Base-by-base conservation (phyloP, 768 basidiomycete species). In the Boletellus ananiceps region DNA sequence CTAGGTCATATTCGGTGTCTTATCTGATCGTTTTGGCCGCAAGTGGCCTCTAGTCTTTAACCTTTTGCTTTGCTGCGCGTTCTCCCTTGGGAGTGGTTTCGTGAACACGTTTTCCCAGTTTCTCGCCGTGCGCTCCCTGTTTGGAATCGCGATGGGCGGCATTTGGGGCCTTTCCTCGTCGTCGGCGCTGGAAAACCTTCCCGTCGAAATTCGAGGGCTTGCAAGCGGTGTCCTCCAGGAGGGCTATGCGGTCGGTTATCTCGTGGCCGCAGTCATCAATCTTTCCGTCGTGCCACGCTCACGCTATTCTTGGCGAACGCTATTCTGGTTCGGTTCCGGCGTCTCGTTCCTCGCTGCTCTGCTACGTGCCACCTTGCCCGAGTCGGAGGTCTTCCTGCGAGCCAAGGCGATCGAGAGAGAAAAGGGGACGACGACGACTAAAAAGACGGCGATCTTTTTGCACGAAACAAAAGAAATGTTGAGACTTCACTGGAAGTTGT, bases 21-120 rank as follows among this genome's bases (percentile, higher is more conserved):
- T 86, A n/a, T 88, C 87, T 1, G 94, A 96, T 65, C 81, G 94
- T 4, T 95, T 75, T 64, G 94, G 94, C 4, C 80, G 94, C 25
- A 95, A 94, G 75, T 98, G 93, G 93, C 93, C 93, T 4, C 74
- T 94, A 5, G 81, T 95, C 25, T 55, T 59, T 55, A 93, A 93
- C 64, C 74, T 94, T 18, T 39, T 91, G 21, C 62, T 93, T 40
- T 79, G 91, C 52, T 74, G 79, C 13, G 64, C 78, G 5, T 79
- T 96, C 45, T 83, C 93, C 60, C 79, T 96, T 19, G 88, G 83
- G 0, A 82, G 83, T 1, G 84, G 88, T 23, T 97, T 94, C 68
- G 82, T 83, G 37, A 75, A 84, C 15, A 90, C 83, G 0, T 97
- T 81, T 69, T 29, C 51, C 0, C 75, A 85, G 53, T 98, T 98